Conservation (phyloP, 495 filamentous ascomycete species). For the Penicillium cataractarum region DNA sequence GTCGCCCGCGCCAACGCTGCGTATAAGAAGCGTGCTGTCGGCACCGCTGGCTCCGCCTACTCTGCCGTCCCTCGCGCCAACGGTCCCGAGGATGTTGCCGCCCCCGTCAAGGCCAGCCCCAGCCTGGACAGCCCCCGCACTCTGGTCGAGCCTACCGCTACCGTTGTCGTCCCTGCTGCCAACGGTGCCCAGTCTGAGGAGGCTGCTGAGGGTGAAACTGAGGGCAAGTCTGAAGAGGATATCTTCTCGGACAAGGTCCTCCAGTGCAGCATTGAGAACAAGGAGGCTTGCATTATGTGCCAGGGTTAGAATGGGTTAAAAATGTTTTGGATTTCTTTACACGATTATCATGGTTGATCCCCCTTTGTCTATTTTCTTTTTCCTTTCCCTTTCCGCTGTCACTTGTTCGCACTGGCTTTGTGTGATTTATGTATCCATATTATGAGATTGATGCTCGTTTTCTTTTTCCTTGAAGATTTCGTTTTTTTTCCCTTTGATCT, state of each 20-base stretch:
- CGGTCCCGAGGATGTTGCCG: slow-evolving; percentile 12
- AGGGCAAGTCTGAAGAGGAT: slow-evolving; percentile 58
- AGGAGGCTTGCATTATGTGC: slow-evolving; percentile 88
- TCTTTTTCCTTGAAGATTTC: slow-evolving; percentile 14
- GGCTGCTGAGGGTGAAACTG: slow-evolving; percentile 65
- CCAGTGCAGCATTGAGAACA: slow-evolving; percentile 92
- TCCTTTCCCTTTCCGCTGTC: slow-evolving; percentile 5
- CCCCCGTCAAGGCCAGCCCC: slow-evolving; percentile 21
- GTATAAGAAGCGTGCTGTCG: slow-evolving; percentile 68
- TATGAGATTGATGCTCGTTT: slow-evolving; percentile 45
- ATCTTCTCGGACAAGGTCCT: slow-evolving; percentile 93
- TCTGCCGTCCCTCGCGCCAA: slow-evolving; percentile 64
- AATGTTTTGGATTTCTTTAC: slow-evolving; percentile 20
- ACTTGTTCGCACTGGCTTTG: slow-evolving; percentile 10
- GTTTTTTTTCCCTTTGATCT: not conserved
- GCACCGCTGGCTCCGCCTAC: slow-evolving; percentile 50
- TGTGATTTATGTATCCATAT: slow-evolving; percentile 43
- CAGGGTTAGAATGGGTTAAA: slow-evolving; percentile 59
- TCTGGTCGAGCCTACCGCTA: slow-evolving; percentile 65
- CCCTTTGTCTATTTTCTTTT: slow-evolving; percentile 10
- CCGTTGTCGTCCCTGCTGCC: slow-evolving; percentile 36
- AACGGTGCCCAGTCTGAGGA: slow-evolving; percentile 41
- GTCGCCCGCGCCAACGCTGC: slow-evolving; percentile 63
- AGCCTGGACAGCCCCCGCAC: slow-evolving; percentile 69
- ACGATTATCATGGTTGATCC: slow-evolving; percentile 30